A percentile compares a stretch with the other conserved stretches of the same genome.
Evolutionary conservation across 2,329 filamentous ascomycete species (phyloP).

Genomic region (Aspergillus fischeri): DNA sequence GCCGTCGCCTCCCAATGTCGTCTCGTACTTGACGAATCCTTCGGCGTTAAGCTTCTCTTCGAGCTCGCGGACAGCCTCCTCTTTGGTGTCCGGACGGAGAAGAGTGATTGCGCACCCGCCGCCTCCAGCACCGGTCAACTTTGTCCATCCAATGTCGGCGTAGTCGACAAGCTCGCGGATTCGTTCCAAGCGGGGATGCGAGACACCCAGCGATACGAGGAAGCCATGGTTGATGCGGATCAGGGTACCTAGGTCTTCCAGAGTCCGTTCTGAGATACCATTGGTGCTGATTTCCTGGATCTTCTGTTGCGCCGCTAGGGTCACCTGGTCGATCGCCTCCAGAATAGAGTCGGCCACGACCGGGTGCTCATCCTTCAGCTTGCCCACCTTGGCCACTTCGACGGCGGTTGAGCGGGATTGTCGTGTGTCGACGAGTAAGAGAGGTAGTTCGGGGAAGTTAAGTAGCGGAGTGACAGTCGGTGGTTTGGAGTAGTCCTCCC

Average conservation of each 20-base stretch:
- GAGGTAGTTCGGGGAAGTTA: slow-evolving; percentile 85
- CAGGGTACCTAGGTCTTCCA: slow-evolving; percentile 77
- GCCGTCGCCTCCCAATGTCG: slow-evolving; percentile 86
- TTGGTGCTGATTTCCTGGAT: slow-evolving; percentile 64
- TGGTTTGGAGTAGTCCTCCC: slow-evolving; percentile 71
- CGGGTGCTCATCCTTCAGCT: slow-evolving; percentile 67
- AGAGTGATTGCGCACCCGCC: slow-evolving; percentile 94
- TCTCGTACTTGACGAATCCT: slow-evolving; percentile 80
- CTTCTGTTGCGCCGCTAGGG: slow-evolving; percentile 53
- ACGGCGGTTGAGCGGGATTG: slow-evolving; percentile 79
- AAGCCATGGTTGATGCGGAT: slow-evolving; percentile 94
- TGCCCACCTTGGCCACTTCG: slow-evolving; percentile 82
- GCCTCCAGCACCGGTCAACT: slow-evolving; percentile 91
- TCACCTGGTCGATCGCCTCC: slow-evolving; percentile 70
- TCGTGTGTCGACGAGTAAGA: slow-evolving; percentile 84
- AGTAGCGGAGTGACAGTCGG: slow-evolving; percentile 72
- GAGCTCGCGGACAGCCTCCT: slow-evolving; percentile 57
- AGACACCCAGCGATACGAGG: slow-evolving; percentile 85
- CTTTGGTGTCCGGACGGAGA: slow-evolving; percentile 62
- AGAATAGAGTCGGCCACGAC: slow-evolving; percentile 76
- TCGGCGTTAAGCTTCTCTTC: slow-evolving; percentile 63
- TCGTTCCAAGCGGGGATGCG: slow-evolving; percentile 86
- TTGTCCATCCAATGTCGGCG: slow-evolving; percentile 90
- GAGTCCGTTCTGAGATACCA: slow-evolving; percentile 55
- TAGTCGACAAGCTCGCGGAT: slow-evolving; percentile 88